Base-by-base conservation (phyloP, 805 yeast species). In the Candida sanyiensis region DNA sequence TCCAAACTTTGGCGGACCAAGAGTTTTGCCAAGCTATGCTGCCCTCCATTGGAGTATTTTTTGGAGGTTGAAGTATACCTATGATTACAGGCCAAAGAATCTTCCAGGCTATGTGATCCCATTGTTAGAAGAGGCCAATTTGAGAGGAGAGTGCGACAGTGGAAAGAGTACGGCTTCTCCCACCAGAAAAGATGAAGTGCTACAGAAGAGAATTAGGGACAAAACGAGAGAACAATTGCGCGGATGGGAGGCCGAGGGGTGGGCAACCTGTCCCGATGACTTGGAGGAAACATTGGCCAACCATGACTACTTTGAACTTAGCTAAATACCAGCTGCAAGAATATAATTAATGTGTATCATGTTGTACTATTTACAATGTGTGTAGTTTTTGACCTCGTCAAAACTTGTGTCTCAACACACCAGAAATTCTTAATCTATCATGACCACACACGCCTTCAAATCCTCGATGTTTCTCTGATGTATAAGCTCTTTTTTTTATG, bases 21-120 rank as follows among this genome's bases (percentile, higher is more conserved):
- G 86, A 43, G 60, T 60, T 29, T 58, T 80, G 4, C 83, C 84
- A 1, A 42, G 44, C 2, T 56, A 64, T 41, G 68, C 72, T 9
- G 57, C 55, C 11, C 43, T 78, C 24, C 86, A 80, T 55, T 80
- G 86, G 85, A 77, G 84, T 33, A 68, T 78, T 1, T 65, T 63
- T 43, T 79, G 80, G 75, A 61, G 81, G 45, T 49, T 72, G 38
- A 73, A 67, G 42, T 66, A 59, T 44, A 63, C 71, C 37, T 39
- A 52, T 25, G 72, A 68, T 46, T 74, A 75, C 45, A 40, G 56
- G 1, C 81, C 81, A 0, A 37, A 33, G 1, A 70, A 73, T 45
- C 39, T 73, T 23, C 77, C 77, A 0, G 37, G 38, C 8, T 67
- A 64, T 47, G 54, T 57, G 3, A 35, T 45, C 20, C 30, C 28